phyloP scores from a whole-genome alignment of 2,329 filamentous ascomycete genomes.

The Claviceps africana region DNA sequence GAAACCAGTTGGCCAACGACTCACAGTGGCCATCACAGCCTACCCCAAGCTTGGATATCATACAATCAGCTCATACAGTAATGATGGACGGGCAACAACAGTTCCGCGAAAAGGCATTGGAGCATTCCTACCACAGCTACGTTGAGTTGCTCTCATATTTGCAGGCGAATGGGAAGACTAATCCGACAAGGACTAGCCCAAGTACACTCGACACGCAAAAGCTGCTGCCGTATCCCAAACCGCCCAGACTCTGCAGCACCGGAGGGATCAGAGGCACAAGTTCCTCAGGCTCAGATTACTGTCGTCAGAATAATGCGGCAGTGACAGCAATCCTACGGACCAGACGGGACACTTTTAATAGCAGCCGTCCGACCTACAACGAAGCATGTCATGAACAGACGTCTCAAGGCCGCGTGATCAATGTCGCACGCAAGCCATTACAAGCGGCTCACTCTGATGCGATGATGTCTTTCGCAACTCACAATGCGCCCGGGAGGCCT shows the following conservation, averaged over 20 bases:
- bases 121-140: conserved; percentile 60
- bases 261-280: neutral
- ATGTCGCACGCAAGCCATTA: neutral
- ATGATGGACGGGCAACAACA: neutral
- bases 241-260: conserved; percentile 21
- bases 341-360: conserved; percentile 3
- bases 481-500: conserved; percentile 1
- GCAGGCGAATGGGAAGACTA: conserved; percentile 42
- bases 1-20: neutral
- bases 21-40: neutral
- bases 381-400: neutral
- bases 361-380: neutral
- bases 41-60: neutral
- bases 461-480: conserved; percentile 4
- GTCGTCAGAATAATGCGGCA: neutral
- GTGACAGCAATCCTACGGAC: neutral
- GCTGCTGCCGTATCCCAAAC: conserved; percentile 41
- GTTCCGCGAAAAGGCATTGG: conserved; percentile 55
- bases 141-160: conserved; percentile 54
- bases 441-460: neutral
- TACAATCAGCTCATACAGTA: neutral
- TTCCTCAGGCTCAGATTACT: neutral
- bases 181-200: conserved; percentile 23
- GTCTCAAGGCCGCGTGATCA: neutral
- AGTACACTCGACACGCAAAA: conserved; percentile 28